A percentile compares a stretch with the other conserved stretches of the same genome.
Evolutionary conservation across 768 basidiomycete species (phyloP).

Genomic region (Tulasnella sp.): DNA sequence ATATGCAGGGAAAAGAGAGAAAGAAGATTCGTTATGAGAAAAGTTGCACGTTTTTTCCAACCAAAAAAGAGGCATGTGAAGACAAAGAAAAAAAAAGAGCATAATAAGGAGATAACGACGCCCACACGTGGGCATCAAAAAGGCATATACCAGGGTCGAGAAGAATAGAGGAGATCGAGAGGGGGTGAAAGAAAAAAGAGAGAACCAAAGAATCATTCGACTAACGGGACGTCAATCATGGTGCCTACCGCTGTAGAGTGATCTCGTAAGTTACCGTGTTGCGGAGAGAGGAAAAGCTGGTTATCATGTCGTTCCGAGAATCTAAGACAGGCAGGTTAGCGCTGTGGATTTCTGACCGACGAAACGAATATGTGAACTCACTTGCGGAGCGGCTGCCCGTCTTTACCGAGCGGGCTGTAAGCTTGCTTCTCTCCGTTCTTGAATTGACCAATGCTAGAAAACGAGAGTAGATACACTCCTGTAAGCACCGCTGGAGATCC

Average conservation of each 20-base stretch:
- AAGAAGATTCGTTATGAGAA: no score
- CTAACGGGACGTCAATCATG: slow-evolving; percentile 8
- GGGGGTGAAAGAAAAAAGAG: no score
- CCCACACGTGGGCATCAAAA: no score
- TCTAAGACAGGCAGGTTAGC: neutral
- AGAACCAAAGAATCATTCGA: neutral
- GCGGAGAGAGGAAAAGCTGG: slow-evolving; percentile 15
- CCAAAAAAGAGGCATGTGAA: no score
- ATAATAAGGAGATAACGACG: no score
- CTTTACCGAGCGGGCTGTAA: slow-evolving; percentile 8
- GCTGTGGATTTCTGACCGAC: no score
- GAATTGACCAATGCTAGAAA: neutral
- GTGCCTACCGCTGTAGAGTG: neutral
- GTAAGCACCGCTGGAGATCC: neutral
- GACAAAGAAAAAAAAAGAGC: no score
- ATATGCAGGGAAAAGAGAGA: no score
- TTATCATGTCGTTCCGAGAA: slow-evolving; percentile 17
- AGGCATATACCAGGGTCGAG: no score
- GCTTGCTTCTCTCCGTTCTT: slow-evolving; percentile 4
- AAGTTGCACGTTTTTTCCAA: no score
- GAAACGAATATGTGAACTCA: neutral
- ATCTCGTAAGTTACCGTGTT: slow-evolving; percentile 13
- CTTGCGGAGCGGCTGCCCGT: slow-evolving; percentile 4
- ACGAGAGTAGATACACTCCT: neutral
- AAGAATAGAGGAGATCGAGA: no score